phyloP scores from a whole-genome alignment of 495 filamentous ascomycete species.

The Aspergillus mulundensis region DNA sequence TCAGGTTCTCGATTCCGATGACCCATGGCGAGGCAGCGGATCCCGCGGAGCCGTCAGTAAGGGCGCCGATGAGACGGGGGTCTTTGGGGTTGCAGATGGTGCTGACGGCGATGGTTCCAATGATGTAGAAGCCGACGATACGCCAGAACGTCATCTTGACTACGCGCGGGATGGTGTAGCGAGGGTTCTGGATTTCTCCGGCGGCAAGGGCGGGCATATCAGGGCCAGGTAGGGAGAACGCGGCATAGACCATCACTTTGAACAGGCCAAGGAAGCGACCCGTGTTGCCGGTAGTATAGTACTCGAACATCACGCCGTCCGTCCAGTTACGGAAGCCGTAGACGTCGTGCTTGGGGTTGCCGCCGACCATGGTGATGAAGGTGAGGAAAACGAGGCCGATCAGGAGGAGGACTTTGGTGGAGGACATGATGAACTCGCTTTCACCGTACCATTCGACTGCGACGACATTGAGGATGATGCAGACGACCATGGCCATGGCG shows the following conservation, averaged over 20 bases:
- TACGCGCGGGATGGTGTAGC: slow-evolving; percentile 70
- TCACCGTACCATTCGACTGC: slow-evolving; percentile 68
- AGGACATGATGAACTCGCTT: slow-evolving; percentile 69
- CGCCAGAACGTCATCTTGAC: slow-evolving; percentile 79
- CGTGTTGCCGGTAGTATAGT: slow-evolving; percentile 26
- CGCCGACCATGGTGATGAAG: slow-evolving; percentile 67
- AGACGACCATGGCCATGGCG: slow-evolving; percentile 62
- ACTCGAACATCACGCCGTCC: slow-evolving; percentile 30
- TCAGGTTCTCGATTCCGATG: slow-evolving; percentile 53
- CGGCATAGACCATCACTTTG: slow-evolving; percentile 41
- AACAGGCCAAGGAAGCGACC: slow-evolving; percentile 43
- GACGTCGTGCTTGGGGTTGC: slow-evolving; percentile 55
- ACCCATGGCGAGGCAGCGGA: slow-evolving; percentile 52
- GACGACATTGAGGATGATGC: slow-evolving; percentile 62
- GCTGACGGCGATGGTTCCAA: slow-evolving; percentile 51
- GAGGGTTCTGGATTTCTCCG: slow-evolving; percentile 73
- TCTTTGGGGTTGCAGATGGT: slow-evolving; percentile 49
- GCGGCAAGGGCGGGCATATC: slow-evolving; percentile 77
- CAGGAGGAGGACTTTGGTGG: slow-evolving; percentile 70
- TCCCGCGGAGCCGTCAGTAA: slow-evolving; percentile 38
- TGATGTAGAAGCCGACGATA: slow-evolving; percentile 73
- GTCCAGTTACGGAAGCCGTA: slow-evolving; percentile 71
- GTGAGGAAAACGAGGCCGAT: slow-evolving; percentile 64
- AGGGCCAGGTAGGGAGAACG: slow-evolving; percentile 50
- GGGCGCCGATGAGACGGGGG: slow-evolving; percentile 49